Conservation (phyloP, 441 rosid genomes). For the Gossypium schwendimanii region DNA sequence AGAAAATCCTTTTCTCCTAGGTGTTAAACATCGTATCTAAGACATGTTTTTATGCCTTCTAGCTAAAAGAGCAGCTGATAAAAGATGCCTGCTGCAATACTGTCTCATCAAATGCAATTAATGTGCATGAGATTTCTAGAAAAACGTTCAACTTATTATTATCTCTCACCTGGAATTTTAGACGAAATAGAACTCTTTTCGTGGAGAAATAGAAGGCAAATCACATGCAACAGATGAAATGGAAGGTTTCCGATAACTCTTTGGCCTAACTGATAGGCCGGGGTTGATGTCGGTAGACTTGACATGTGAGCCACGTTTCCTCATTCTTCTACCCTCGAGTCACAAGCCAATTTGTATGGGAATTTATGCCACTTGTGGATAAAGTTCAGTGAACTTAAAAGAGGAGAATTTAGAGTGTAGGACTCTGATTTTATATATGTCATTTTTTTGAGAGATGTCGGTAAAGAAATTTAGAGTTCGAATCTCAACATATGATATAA, state of each 20-base stretch:
- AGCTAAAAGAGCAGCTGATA: neutral
- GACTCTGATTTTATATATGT: no score
- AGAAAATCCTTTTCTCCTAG: neutral
- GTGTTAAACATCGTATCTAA: neutral
- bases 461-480: neutral
- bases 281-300: conserved; percentile 22
- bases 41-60: neutral
- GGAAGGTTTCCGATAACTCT: neutral
- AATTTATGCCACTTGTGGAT: neutral
- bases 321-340: neutral
- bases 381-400: neutral
- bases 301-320: conserved; percentile 20
- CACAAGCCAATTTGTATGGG: neutral
- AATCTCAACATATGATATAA: neutral
- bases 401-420: neutral
- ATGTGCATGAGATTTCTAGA: neutral
- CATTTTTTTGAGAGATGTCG: no score
- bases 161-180: neutral
- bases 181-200: neutral
- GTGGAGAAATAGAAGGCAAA: neutral
- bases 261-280: neutral
- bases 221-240: conserved; percentile 1
- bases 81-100: neutral
- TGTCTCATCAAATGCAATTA: neutral
- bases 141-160: neutral